A percentile compares a stretch with the other conserved stretches of the same genome.
phyloP scores from a whole-genome alignment of 108 stramenopile genomes.

The Aurantiochytrium sp. region DNA sequence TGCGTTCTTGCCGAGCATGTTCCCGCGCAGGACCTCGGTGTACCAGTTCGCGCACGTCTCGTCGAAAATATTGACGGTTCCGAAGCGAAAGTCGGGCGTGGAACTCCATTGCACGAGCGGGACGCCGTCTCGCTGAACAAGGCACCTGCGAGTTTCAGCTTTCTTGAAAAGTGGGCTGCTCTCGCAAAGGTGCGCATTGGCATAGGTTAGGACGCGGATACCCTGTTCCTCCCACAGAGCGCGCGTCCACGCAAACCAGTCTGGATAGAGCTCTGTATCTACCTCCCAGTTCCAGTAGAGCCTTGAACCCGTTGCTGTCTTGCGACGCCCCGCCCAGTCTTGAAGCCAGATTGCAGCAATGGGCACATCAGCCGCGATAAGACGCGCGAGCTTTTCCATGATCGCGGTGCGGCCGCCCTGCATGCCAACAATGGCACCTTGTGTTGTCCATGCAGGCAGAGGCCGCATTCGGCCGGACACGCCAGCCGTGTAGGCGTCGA shows the following conservation, averaged over 20 bases:
- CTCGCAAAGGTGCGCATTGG: not conserved
- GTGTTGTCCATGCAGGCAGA: not conserved
- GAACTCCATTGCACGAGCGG: not conserved
- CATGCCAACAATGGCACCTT: conserved; percentile 17
- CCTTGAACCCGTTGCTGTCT: not conserved
- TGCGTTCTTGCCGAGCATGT: not conserved
- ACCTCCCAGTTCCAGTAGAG: conserved; percentile 21
- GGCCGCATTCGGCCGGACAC: not conserved
- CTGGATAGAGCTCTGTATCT: not conserved
- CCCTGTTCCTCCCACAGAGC: not conserved
- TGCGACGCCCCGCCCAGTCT: conserved; percentile 18
- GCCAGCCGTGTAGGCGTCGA: not conserved
- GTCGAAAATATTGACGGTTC: not conserved
- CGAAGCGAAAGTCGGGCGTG: not conserved
- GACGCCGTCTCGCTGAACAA: not conserved
- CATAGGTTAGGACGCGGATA: not conserved
- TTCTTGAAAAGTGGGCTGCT: not conserved
- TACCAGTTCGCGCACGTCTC: not conserved
- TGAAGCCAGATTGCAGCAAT: conserved; percentile 11
- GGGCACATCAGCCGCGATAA: not conserved
- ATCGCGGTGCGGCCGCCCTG: conserved; percentile 12
- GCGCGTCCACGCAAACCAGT: not conserved
- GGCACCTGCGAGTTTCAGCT: not conserved
- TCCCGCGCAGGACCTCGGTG: not conserved
- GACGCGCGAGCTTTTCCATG: not conserved